phyloP scores from a whole-genome alignment of 495 filamentous ascomycete species.

The Penicillium longicatenatum region DNA sequence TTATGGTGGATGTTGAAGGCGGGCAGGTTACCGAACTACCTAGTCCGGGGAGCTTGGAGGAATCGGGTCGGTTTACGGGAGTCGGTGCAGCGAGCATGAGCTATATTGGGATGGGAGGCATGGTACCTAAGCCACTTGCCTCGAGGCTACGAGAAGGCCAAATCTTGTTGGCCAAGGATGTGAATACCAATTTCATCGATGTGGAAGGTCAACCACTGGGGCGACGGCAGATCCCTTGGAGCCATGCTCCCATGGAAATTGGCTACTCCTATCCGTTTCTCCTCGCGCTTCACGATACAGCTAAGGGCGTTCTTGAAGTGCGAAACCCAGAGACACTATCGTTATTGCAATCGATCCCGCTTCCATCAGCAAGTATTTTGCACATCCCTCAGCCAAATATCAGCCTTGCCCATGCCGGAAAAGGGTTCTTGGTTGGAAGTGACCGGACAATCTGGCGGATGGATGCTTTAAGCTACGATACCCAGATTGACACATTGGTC shows the following conservation, averaged over 20 bases:
- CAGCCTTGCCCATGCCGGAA: conserved; percentile 89
- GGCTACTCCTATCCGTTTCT: conserved; percentile 97
- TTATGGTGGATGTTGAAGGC: conserved; percentile 81
- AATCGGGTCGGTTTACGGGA: conserved; percentile 62
- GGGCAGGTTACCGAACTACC: conserved; percentile 72
- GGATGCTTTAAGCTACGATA: conserved; percentile 89
- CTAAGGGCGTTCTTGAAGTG: conserved; percentile 86
- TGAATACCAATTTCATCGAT: conserved; percentile 91
- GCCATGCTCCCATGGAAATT: conserved; percentile 80
- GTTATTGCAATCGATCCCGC: conserved; percentile 77
- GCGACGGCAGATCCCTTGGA: conserved; percentile 89
- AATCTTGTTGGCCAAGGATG: conserved; percentile 88
- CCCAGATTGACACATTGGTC: conserved; percentile 84
- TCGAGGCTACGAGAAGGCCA: conserved; percentile 80
- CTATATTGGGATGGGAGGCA: conserved; percentile 91
- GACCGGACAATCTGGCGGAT: conserved; percentile 93
- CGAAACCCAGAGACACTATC: conserved; percentile 90
- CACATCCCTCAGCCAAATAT: conserved; percentile 95
- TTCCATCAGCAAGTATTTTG: conserved; percentile 77
- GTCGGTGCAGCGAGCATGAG: conserved; percentile 81
- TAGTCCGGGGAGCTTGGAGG: conserved; percentile 74
- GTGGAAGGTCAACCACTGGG: conserved; percentile 78
- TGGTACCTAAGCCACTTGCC: conserved; percentile 85
- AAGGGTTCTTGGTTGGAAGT: conserved; percentile 88
- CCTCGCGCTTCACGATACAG: conserved; percentile 77